These are phyloP conservation scores for Echeveria elegans DNA, from an alignment of 164 flowering plant genomes.

Conservation along the genomic window DNA sequence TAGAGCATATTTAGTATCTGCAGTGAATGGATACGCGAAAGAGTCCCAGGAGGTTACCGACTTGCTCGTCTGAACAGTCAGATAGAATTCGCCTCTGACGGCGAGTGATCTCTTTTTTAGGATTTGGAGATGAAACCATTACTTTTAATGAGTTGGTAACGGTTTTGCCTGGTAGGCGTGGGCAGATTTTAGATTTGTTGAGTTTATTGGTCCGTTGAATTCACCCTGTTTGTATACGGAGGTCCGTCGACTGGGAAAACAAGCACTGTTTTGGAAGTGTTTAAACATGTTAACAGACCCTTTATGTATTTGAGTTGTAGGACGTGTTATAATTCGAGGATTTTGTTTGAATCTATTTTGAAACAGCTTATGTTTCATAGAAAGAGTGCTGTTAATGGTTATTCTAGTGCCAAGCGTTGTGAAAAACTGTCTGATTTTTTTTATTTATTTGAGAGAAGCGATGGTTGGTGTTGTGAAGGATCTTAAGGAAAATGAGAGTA, in stretches of 20 bases:
- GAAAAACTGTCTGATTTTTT: constrained; percentile 83
- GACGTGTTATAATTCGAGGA: constrained; percentile 63
- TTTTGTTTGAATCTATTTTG: constrained; percentile 71
- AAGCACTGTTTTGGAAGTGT: constrained; percentile 48
- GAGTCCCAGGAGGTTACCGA: constrained; percentile 33
- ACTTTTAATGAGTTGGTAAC: constrained; percentile 43
- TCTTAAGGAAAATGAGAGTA: constrained; percentile 31
- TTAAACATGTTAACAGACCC: constrained; percentile 71
- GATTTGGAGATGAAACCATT: constrained; percentile 29
- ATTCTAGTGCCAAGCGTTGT: constrained; percentile 67
- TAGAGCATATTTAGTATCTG: background rate
- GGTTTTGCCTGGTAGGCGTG: constrained; percentile 55
- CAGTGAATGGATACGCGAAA: background rate
- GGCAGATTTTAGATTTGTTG: constrained; percentile 53
- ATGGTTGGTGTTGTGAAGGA: constrained; percentile 30
- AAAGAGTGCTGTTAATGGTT: constrained; percentile 44
- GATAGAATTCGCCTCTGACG: constrained; percentile 17
- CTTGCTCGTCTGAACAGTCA: constrained; percentile 18
- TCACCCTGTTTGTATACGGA: constrained; percentile 74
- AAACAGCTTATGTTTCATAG: constrained; percentile 65
- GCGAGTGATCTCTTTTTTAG: constrained; percentile 38
- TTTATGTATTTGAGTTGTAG: constrained; percentile 76
- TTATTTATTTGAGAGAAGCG: constrained; percentile 57
- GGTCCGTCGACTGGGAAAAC: constrained; percentile 81
- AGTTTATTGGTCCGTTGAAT: constrained; percentile 59